A percentile compares a stretch with the other conserved stretches of the same genome.
Conservation (phyloP, 179 eudicot genomes). For the Actinidia arguta region DNA sequence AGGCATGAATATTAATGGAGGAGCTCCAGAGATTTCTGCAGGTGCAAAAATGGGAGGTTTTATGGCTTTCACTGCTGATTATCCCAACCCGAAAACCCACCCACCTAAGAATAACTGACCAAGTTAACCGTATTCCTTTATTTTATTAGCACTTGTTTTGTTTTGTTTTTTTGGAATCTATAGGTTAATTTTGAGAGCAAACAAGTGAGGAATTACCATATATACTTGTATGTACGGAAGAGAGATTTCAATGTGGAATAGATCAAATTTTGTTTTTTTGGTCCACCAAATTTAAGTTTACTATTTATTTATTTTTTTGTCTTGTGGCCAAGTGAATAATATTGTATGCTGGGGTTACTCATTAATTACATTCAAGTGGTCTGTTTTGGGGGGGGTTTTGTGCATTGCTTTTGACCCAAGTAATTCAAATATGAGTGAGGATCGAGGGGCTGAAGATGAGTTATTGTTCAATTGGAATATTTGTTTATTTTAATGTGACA, state of each 20-base stretch:
- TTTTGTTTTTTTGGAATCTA: background rate
- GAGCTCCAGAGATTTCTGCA: constrained; percentile 37
- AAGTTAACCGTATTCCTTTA: background rate
- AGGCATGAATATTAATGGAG: constrained; percentile 14
- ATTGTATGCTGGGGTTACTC: too few species aligned
- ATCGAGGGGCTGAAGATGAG: background rate
- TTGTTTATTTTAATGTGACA: constrained; percentile 15
- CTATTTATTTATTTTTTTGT: too few species aligned
- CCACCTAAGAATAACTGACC: constrained; percentile 58
- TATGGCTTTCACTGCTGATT: constrained; percentile 58
- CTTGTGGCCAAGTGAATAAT: too few species aligned
- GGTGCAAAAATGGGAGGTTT: constrained; percentile 30
- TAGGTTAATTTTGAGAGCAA: constrained; percentile 1
- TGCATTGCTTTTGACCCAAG: constrained; percentile 23
- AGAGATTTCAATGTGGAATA: constrained; percentile 19
- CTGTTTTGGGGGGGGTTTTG: background rate
- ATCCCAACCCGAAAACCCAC: constrained; percentile 52
- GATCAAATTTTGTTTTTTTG: background rate
- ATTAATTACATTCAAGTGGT: too few species aligned
- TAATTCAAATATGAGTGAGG: background rate
- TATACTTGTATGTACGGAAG: constrained; percentile 26
- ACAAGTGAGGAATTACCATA: constrained; percentile 19
- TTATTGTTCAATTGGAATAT: constrained; percentile 9
- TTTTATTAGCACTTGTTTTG: background rate
- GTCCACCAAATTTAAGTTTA: background rate